phyloP scores from a whole-genome alignment of 176 grass and related monocot genomes.

The Cenchrus purpureus region DNA sequence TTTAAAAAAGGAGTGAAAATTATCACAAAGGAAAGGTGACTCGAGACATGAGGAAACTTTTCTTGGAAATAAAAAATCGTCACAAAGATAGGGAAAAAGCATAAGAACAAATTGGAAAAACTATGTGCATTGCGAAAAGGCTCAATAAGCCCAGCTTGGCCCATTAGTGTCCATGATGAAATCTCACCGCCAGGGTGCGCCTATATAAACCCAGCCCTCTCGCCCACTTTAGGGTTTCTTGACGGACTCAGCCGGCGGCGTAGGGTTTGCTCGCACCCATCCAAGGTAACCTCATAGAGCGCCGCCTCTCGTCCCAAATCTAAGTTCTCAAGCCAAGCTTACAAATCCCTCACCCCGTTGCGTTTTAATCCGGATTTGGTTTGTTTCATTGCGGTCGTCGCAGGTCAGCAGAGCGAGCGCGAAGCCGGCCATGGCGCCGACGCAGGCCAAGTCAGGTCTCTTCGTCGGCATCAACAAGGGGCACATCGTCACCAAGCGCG shows the following conservation, averaged over 20 bases:
- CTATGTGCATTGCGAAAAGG: neutral
- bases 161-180: neutral
- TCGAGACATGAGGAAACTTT: no score
- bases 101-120: neutral
- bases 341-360: neutral
- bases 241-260: constrained; percentile 23
- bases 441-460: constrained; percentile 62
- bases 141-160: neutral
- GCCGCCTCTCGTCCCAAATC: neutral
- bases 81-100: neutral
- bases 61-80: neutral
- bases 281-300: neutral
- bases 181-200: neutral
- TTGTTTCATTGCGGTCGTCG: neutral
- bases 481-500: constrained; percentile 68
- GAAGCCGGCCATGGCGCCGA: constrained; percentile 51
- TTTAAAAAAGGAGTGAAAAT: neutral
- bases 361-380: neutral
- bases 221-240: neutral
- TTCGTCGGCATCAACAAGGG: constrained; percentile 76
- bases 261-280: constrained; percentile 23
- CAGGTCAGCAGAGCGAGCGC: constrained; percentile 15
- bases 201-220: neutral
- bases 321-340: no score
- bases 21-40: neutral